Evolutionary conservation across 495 filamentous ascomycete genomes (phyloP).

Genomic region (Durotheca rogersii): DNA sequence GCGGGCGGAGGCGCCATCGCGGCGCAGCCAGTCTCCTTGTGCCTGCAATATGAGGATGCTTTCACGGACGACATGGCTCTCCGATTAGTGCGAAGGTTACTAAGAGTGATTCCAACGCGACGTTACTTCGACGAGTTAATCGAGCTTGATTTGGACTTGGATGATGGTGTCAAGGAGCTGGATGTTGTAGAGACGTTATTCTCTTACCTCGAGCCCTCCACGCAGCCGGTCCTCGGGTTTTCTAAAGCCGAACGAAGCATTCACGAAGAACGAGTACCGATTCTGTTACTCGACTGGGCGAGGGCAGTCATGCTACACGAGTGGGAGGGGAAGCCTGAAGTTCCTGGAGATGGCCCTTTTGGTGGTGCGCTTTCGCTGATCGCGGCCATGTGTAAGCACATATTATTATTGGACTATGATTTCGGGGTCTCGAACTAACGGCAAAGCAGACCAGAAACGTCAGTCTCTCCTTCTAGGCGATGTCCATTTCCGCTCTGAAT

Average conservation of each 20-base stretch:
- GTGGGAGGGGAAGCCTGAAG: conserved; percentile 73
- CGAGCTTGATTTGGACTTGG: conserved; percentile 33
- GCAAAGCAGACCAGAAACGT: conserved; percentile 55
- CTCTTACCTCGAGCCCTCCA: conserved; percentile 49
- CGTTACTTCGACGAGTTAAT: conserved; percentile 48
- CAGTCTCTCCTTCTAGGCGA: conserved; percentile 62
- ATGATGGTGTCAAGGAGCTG: conserved; percentile 31
- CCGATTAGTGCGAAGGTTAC: conserved; percentile 51
- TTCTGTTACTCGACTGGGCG: conserved; percentile 73
- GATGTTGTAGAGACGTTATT: conserved; percentile 51
- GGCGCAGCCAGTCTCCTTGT: conserved; percentile 45
- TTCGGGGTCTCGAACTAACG: conserved; percentile 13
- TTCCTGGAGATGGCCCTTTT: conserved; percentile 64
- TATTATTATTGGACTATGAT: not conserved
- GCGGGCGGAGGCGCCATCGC: conserved; percentile 39
- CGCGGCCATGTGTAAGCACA: conserved; percentile 64
- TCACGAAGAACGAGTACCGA: conserved; percentile 55
- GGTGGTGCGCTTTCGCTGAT: conserved; percentile 75
- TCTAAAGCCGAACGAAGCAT: conserved; percentile 46
- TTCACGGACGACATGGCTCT: conserved; percentile 54
- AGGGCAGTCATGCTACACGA: conserved; percentile 70
- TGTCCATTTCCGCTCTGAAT: conserved; percentile 70
- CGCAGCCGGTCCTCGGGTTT: conserved; percentile 45
- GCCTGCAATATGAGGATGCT: conserved; percentile 56
- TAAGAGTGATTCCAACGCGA: conserved; percentile 52